Percentiles rank a stretch among this genome's conserved stretches.
Evolutionary conservation across 75 land plant species (phyloP).

Genomic region (Pinus taeda): DNA sequence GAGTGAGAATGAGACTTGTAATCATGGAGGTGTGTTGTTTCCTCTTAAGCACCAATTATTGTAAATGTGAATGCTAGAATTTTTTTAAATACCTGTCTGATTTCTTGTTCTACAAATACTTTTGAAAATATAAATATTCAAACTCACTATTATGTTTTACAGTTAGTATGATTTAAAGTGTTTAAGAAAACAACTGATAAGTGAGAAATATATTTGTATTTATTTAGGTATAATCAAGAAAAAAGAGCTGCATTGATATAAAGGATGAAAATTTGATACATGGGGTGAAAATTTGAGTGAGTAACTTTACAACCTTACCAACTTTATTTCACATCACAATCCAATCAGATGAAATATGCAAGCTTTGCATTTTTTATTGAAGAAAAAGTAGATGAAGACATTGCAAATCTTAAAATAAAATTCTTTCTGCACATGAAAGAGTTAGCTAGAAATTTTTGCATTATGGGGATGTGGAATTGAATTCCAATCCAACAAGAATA

Average conservation of each 20-base stretch:
- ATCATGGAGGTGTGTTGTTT: slow-evolving; percentile 31
- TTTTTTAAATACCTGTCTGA: no score
- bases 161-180: no score
- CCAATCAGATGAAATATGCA: slow-evolving; percentile 26
- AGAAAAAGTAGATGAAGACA: slow-evolving; percentile 71
- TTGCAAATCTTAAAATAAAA: slow-evolving; percentile 45
- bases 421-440: slow-evolving; percentile 51
- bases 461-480: slow-evolving; percentile 43
- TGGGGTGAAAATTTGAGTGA: slow-evolving; percentile 40
- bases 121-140: no score
- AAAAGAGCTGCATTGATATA: slow-evolving; percentile 80
- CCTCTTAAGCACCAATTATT: not conserved
- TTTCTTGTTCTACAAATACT: no score
- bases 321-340: slow-evolving; percentile 44
- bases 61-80: no score
- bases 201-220: no score
- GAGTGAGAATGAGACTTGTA: no score
- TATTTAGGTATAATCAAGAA: slow-evolving; percentile 69
- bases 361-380: slow-evolving; percentile 63
- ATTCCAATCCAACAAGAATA: slow-evolving; percentile 48
- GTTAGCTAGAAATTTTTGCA: slow-evolving; percentile 48
- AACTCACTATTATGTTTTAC: no score
- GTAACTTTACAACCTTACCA: slow-evolving; percentile 52
- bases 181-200: no score
- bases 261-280: slow-evolving; percentile 37